Evolutionary conservation across 1,139 yeast species (phyloP).

Genomic region (Debaryomyces psychrophilus): DNA sequence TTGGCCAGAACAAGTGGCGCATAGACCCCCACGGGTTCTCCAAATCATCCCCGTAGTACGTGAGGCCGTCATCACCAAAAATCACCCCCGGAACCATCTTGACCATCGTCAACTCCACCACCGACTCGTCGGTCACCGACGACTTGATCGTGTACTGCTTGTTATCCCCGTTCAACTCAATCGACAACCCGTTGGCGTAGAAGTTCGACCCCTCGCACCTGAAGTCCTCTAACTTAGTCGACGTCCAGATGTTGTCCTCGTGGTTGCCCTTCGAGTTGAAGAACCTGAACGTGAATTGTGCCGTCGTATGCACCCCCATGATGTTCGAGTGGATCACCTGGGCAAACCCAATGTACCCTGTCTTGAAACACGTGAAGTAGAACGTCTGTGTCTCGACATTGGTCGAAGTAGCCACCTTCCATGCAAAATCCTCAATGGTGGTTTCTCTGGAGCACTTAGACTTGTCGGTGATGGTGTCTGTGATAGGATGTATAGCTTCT

Average conservation of each 20-base stretch:
- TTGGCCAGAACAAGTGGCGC: conserved; percentile 97
- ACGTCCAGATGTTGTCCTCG: conserved; percentile 69
- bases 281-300: conserved; percentile 90
- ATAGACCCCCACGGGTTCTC: conserved; percentile 94
- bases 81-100: conserved; percentile 80
- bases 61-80: conserved; percentile 85
- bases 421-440: conserved; percentile 64
- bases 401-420: conserved; percentile 76
- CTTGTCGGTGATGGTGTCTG: conserved; percentile 58
- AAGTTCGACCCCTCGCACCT: conserved; percentile 77
- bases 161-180: conserved; percentile 62
- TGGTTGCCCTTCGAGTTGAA: conserved; percentile 56
- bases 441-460: conserved; percentile 45
- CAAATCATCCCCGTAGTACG: conserved; percentile 81
- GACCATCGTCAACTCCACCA: conserved; percentile 67
- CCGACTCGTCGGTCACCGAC: conserved; percentile 67
- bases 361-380: conserved; percentile 68
- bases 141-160: conserved; percentile 63
- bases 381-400: conserved; percentile 96
- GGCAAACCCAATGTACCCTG: conserved; percentile 80
- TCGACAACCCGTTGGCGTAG: conserved; percentile 68
- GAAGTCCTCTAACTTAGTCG: conserved; percentile 84
- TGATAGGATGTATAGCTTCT: conserved; percentile 86
- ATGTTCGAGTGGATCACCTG: conserved; percentile 93
- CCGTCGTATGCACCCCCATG: conserved; percentile 86